phyloP scores from a whole-genome alignment of 805 yeast genomes.

The Saccharomycodes ludwigii region DNA sequence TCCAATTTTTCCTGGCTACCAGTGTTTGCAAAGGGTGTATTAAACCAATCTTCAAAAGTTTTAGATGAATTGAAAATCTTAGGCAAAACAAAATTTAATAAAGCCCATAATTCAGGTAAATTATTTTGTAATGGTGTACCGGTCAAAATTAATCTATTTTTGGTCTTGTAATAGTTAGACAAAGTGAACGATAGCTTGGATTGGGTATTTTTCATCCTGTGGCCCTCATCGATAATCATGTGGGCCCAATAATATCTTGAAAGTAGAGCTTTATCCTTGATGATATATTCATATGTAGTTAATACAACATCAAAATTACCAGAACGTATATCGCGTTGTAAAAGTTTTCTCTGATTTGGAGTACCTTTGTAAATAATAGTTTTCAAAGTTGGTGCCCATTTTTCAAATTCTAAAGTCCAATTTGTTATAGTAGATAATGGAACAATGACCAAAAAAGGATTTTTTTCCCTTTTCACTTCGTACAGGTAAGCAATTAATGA shows the following conservation, averaged over 20 bases:
- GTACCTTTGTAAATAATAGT: constrained; percentile 69
- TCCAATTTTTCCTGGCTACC: constrained; percentile 74
- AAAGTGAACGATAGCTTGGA: constrained; percentile 65
- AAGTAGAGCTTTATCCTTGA: constrained; percentile 61
- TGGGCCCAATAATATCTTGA: constrained; percentile 66
- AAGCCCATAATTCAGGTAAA: constrained; percentile 78
- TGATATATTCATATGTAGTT: constrained; percentile 74
- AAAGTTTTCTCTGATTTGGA: constrained; percentile 53
- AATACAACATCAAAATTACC: constrained; percentile 67
- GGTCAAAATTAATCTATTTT: constrained; percentile 67
- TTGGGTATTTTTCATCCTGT: constrained; percentile 70
- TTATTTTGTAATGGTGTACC: constrained; percentile 85
- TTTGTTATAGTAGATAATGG: constrained; percentile 77
- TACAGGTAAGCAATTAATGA: constrained; percentile 60
- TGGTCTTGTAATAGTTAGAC: constrained; percentile 59
- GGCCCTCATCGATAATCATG: constrained; percentile 88
- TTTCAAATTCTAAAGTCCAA: constrained; percentile 77
- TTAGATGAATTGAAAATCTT: constrained; percentile 77
- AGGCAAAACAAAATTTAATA: constrained; percentile 70
- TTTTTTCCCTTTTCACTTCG: constrained; percentile 52
- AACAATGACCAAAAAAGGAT: constrained; percentile 68
- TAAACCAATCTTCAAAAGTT: constrained; percentile 83
- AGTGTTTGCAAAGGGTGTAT: constrained; percentile 78
- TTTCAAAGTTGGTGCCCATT: constrained; percentile 76
- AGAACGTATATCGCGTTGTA: constrained; percentile 49